Percentiles rank a stretch among this genome's conserved stretches.
phyloP scores from a whole-genome alignment of 176 grass and related monocot genomes.

The Eragrostis curvula region DNA sequence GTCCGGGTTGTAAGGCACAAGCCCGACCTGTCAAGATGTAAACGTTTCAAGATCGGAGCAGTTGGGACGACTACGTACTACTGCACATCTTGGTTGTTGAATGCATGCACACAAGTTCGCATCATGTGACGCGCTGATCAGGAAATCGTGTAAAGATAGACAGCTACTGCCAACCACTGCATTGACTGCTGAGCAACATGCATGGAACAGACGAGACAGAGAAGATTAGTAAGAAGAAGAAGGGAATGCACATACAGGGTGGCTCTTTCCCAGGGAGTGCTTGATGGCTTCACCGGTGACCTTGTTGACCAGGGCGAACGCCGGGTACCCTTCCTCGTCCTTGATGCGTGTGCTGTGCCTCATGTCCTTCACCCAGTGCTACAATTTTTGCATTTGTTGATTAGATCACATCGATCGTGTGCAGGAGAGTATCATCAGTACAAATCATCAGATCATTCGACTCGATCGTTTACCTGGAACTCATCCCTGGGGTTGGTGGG shows the following conservation, averaged over 20 bases:
- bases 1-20: conserved; percentile 55
- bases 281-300: conserved; percentile 83
- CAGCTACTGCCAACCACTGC: conserved; percentile 10
- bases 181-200: background rate
- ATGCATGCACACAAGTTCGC: background rate
- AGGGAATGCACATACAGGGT: conserved; percentile 61
- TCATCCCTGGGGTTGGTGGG: conserved; percentile 60
- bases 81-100: background rate
- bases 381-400: no score
- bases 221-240: no score
- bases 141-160: conserved; percentile 29
- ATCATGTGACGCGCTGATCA: conserved; percentile 5
- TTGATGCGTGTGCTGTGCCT: conserved; percentile 71
- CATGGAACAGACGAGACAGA: background rate
- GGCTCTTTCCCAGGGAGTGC: conserved; percentile 74
- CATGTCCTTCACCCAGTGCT: conserved; percentile 96
- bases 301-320: conserved; percentile 78
- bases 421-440: no score
- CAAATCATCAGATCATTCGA: background rate
- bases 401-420: no score
- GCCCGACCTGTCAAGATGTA: conserved; percentile 39
- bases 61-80: background rate
- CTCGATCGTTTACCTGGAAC: conserved; percentile 46
- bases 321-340: conserved; percentile 77
- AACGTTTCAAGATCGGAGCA: background rate